Evolutionary conservation across 345 rosid genomes (phyloP), one percentile per base, ranked within the genome.

Genomic region (Punica granatum): DNA sequence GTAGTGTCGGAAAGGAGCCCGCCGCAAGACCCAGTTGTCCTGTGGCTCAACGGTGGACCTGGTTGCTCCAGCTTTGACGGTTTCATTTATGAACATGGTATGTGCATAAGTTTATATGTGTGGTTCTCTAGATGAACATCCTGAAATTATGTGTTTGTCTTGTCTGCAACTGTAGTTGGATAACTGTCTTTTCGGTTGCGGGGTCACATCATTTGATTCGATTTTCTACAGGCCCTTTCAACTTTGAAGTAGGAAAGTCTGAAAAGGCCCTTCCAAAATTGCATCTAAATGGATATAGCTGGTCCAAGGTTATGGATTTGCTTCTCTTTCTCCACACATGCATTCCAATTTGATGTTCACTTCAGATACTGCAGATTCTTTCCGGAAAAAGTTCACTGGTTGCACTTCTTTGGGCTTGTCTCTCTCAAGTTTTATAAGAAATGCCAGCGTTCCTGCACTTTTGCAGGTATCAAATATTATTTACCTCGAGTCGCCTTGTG

Each of bases 41-140:
- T 90, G 60, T 92, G 98, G 98, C 92, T 92, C 56, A 92, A 90
- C 72, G 97, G 98, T 65, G 98, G 98, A 68, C 97, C 97, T 8
- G 98, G 93, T 44, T 92, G 98, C 81, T 92, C 98, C 41, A 92
- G 98, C 88, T 87, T 88, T 70, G 97, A 92, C 69, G 98, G 89
- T 11, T 90, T 92, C 70, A 76, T 92, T 11, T 92, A 88, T 31
- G 96, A 92, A 72, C 93, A 88, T 11, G 97, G 98, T 88, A 83
- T 37, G 59, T 53, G 28, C 23, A 6, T 10, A 46, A 3, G 0
- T 46, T 46, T 46, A 46, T 46, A 7, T 18, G 23, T 4, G 53
- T 19, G 3, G 15, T 44, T n/a, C 7, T 21, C 51, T 44, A 7
- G 4, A 46, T 58, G 18, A 13, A 60, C 26, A 33, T 70, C n/a